These are phyloP conservation scores for Gynandropsis gynandra DNA, from an alignment of 345 rosid genomes.

Conservation along the genomic window DNA sequence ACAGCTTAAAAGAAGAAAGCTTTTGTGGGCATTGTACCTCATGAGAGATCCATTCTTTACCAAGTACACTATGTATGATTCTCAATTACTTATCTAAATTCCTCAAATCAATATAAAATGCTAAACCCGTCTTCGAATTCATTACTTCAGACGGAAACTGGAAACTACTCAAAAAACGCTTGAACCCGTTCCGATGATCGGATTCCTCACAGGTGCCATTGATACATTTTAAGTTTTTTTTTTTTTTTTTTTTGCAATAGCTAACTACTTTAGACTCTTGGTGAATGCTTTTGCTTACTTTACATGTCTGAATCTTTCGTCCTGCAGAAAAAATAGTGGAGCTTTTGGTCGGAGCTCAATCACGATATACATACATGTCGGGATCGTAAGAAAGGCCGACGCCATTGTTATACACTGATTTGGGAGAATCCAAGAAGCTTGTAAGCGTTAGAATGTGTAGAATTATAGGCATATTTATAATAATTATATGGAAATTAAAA, in stretches of 20 bases:
- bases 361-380: constrained; percentile 87
- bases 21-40: constrained; percentile 82
- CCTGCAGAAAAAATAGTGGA: constrained; percentile 75
- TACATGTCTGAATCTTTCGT: constrained; percentile 8
- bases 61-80: constrained; percentile 65
- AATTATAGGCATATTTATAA: no score
- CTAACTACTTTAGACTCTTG: no score
- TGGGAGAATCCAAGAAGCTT: no score
- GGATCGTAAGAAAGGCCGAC: constrained; percentile 85
- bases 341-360: constrained; percentile 78
- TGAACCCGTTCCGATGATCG: constrained; percentile 66
- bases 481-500: no score
- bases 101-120: background rate
- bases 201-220: constrained; percentile 57
- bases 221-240: background rate
- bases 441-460: no score
- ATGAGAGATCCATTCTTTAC: constrained; percentile 96
- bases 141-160: constrained; percentile 59
- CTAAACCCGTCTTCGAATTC: background rate
- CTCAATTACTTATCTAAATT: background rate
- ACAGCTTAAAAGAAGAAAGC: constrained; percentile 77
- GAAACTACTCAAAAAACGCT: constrained; percentile 51
- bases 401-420: no score
- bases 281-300: no score
- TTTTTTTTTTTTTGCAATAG: constrained; percentile 1